Evolutionary conservation across 1,284 basidiomycete species (phyloP).

Genomic region (Ceratobasidium theobromae): DNA sequence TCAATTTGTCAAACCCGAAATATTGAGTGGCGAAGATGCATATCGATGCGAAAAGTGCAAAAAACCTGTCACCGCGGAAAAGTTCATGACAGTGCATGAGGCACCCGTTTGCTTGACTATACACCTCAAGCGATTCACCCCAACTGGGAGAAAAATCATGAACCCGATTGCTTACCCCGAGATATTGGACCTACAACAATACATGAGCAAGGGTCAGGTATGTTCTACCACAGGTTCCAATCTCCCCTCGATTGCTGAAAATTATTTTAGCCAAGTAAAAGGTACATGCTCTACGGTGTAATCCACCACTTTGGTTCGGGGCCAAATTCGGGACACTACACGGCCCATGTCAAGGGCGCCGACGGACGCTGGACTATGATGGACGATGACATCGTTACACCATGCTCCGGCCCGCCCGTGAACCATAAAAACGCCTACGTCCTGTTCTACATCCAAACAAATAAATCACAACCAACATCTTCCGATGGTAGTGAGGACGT

Average conservation of each 20-base stretch:
- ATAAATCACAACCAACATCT: neutral
- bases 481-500: neutral
- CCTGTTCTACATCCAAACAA: slow-evolving; percentile 75
- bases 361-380: slow-evolving; percentile 84
- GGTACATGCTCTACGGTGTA: slow-evolving; percentile 89
- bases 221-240: too few relatives aligned
- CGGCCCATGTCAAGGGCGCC: slow-evolving; percentile 76
- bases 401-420: slow-evolving; percentile 48
- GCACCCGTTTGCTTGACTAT: slow-evolving; percentile 91
- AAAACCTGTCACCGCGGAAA: slow-evolving; percentile 82
- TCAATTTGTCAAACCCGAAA: slow-evolving; percentile 82
- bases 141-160: slow-evolving; percentile 83
- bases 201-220: slow-evolving; percentile 77
- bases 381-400: slow-evolving; percentile 82
- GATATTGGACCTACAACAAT: slow-evolving; percentile 70
- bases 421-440: slow-evolving; percentile 86
- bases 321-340: slow-evolving; percentile 96
- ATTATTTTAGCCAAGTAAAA: slow-evolving; percentile 54
- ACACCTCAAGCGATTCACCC: slow-evolving; percentile 96
- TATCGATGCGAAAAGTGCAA: slow-evolving; percentile 99
- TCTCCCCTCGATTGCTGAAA: neutral
- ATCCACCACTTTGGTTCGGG: slow-evolving; percentile 92
- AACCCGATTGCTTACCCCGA: slow-evolving; percentile 80
- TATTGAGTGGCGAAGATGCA: slow-evolving; percentile 87
- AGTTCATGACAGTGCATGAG: slow-evolving; percentile 83